A percentile compares a stretch with the other conserved stretches of the same genome.
Conservation (phyloP, 2,329 filamentous ascomycete genomes). For the Fonsecaea pugnacius region DNA sequence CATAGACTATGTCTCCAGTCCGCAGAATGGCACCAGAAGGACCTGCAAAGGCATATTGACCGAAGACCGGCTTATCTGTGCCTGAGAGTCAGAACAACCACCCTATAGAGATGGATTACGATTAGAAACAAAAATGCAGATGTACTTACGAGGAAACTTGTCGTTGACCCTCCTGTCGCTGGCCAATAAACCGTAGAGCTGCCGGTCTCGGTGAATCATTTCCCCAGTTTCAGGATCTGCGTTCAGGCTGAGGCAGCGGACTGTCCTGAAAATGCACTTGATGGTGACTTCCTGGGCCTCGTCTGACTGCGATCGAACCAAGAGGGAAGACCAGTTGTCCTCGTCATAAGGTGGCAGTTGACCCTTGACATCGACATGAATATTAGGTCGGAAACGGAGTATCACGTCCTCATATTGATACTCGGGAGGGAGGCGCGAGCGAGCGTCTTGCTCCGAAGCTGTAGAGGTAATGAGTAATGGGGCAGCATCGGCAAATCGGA, state of each 20-base stretch:
- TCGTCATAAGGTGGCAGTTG: constrained; percentile 34
- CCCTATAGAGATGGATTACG: background rate
- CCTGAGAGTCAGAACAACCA: constrained; percentile 3
- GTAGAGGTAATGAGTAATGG: constrained; percentile 35
- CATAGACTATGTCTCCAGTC: constrained; percentile 33
- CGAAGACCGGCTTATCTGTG: constrained; percentile 36
- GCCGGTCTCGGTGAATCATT: constrained; percentile 34
- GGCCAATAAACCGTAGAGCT: constrained; percentile 35
- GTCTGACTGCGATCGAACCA: constrained; percentile 30
- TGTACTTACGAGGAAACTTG: constrained; percentile 35
- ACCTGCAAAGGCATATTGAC: constrained; percentile 36
- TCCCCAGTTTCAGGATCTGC: constrained; percentile 35
- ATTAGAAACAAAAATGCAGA: background rate
- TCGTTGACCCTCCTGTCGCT: constrained; percentile 35
- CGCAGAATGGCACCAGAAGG: constrained; percentile 35
- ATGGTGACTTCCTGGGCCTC: constrained; percentile 35
- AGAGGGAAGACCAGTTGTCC: constrained; percentile 35
- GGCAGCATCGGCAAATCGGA: constrained; percentile 36
- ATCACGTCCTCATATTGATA: constrained; percentile 35
- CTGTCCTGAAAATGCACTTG: constrained; percentile 36
- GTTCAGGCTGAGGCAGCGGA: constrained; percentile 36
- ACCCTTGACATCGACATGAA: constrained; percentile 33
- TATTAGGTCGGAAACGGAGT: constrained; percentile 34
- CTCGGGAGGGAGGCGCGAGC: constrained; percentile 29
- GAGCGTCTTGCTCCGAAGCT: constrained; percentile 33